phyloP scores from a whole-genome alignment of 2,329 filamentous ascomycete genomes.

The Fusarium virguliforme region DNA sequence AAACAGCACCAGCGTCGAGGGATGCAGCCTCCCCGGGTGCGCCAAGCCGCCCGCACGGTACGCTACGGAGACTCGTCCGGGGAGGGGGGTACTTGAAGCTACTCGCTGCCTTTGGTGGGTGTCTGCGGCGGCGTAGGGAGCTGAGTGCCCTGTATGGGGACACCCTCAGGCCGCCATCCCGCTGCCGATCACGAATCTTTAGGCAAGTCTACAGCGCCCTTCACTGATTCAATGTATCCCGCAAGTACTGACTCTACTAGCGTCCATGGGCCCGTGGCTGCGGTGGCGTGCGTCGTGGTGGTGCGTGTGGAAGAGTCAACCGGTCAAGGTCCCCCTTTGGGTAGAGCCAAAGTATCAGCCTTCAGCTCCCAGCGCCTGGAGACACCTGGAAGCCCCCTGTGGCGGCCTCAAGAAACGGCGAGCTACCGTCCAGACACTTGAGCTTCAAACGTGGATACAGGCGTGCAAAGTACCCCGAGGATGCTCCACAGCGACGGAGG shows the following conservation, averaged over 20 bases:
- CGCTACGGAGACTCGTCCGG: constrained; percentile 40
- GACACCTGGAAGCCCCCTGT: constrained; percentile 15
- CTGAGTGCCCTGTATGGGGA: neutral
- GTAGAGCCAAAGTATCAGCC: constrained; percentile 35
- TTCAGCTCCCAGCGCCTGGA: constrained; percentile 15
- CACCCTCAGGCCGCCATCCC: constrained; percentile 9
- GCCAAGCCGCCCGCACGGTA: constrained; percentile 49
- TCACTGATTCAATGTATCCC: constrained; percentile 18
- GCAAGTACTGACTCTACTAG: constrained; percentile 44
- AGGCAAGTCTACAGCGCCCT: constrained; percentile 13
- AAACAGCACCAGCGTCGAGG: constrained; percentile 33
- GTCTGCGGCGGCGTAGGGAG: constrained; percentile 2
- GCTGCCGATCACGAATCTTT: constrained; percentile 8
- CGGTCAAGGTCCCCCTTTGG: constrained; percentile 30
- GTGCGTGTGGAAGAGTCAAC: constrained; percentile 40
- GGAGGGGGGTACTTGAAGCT: constrained; percentile 39
- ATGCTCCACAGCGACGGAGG: constrained; percentile 44
- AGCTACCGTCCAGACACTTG: constrained; percentile 36
- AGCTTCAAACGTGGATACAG: constrained; percentile 23
- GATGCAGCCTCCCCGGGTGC: constrained; percentile 33
- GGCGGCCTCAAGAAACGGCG: constrained; percentile 10
- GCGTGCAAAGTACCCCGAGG: constrained; percentile 36
- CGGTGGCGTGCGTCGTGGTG: constrained; percentile 50
- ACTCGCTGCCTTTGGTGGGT: constrained; percentile 17
- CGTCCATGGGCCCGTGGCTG: constrained; percentile 49